Evolutionary conservation across 768 basidiomycete species (phyloP).

Genomic region (Auricularia sp.): DNA sequence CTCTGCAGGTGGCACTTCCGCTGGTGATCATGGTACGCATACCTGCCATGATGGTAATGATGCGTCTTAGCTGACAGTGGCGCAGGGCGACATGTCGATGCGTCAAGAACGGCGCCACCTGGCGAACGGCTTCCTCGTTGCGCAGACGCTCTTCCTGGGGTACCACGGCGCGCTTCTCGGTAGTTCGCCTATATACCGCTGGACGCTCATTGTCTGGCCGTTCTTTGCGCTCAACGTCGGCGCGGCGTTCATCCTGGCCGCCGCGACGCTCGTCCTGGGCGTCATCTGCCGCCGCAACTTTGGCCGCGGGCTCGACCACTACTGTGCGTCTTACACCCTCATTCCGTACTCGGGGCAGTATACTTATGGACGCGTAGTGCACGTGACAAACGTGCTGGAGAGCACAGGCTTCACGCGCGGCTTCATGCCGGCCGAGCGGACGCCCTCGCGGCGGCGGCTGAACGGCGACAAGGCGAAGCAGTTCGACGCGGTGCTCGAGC

Average conservation of each 20-base stretch:
- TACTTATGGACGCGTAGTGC: not conserved
- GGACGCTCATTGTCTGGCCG: conserved; percentile 1
- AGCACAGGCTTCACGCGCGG: not conserved
- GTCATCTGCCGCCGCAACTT: conserved; percentile 44
- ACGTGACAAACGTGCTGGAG: not conserved
- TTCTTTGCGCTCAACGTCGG: conserved; percentile 1
- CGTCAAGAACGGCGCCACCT: not conserved
- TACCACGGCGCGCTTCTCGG: not conserved
- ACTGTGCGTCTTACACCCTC: conserved; percentile 26
- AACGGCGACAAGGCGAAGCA: too few relatives aligned
- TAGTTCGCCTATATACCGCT: not conserved
- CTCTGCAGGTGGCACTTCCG: not conserved
- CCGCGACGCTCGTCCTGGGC: conserved; percentile 32
- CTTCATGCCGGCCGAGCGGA: not conserved
- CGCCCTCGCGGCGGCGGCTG: not conserved
- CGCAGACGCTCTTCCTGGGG: not conserved
- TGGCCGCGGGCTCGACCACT: conserved; percentile 44
- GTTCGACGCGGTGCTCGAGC: not conserved
- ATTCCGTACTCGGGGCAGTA: not conserved
- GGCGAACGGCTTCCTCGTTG: not conserved
- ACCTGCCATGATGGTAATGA: too few relatives aligned
- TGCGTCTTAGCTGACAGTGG: not conserved
- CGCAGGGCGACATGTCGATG: not conserved
- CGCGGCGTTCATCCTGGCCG: not conserved
- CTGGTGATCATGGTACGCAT: not conserved